Conservation (phyloP, 768 basidiomycete genomes). For the Amanita phalloides region DNA sequence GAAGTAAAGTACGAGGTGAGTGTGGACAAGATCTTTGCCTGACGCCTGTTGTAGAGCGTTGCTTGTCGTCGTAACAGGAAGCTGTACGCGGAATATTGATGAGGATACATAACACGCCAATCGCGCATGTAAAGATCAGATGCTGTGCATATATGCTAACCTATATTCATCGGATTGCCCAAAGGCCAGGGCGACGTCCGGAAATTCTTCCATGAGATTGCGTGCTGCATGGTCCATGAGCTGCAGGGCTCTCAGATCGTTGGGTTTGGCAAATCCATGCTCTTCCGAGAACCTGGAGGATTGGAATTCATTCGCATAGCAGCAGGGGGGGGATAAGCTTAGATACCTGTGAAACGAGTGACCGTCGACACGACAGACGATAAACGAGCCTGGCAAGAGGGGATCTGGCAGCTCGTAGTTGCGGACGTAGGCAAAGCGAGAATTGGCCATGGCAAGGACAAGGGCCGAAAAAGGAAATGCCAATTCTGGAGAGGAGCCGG, state of each 20-base stretch:
- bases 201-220: constrained; percentile 70
- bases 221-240: constrained; percentile 91
- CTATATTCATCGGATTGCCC: constrained; percentile 98
- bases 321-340: not conserved
- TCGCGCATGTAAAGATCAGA: not conserved
- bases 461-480: constrained; percentile 1
- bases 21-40: constrained; percentile 78
- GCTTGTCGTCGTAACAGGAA: constrained; percentile 77
- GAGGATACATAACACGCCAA: not conserved
- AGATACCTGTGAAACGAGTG: constrained; percentile 84
- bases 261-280: constrained; percentile 83
- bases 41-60: constrained; percentile 73
- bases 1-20: constrained; percentile 87
- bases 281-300: constrained; percentile 66
- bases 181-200: constrained; percentile 80
- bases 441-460: constrained; percentile 63
- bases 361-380: constrained; percentile 85
- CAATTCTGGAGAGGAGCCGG: not conserved
- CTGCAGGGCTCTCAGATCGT: constrained; percentile 75
- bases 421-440: constrained; percentile 87
- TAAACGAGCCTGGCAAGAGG: constrained; percentile 72
- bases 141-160: constrained; percentile 25
- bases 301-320: not conserved
- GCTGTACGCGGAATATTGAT: constrained; percentile 29
- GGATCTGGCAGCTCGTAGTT: constrained; percentile 84